Percentiles rank a stretch among this genome's conserved stretches.
phyloP scores from a whole-genome alignment of 106 monocot genomes.

The Allium cepa region DNA sequence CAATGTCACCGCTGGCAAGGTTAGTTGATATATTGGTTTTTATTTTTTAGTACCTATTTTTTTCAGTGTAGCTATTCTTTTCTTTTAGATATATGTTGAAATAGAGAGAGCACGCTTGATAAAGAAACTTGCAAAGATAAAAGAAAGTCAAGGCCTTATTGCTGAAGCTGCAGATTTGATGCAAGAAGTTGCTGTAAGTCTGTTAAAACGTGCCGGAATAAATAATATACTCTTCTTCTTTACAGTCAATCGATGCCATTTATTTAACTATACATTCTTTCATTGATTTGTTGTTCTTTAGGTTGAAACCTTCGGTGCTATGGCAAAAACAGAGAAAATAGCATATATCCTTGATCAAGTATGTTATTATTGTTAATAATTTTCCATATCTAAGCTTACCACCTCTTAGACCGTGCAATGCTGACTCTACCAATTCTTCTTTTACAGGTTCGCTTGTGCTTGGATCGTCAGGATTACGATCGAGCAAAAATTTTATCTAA shows the following conservation, averaged over 20 bases:
- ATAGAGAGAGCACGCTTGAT: slow-evolving; percentile 92
- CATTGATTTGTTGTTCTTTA: slow-evolving; percentile 14
- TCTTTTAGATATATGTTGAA: slow-evolving; percentile 88
- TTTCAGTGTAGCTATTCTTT: not conserved
- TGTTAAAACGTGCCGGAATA: no score
- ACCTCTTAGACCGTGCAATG: no score
- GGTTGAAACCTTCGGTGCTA: slow-evolving; percentile 99
- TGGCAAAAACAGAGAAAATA: slow-evolving; percentile 99
- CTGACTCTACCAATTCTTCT: no score
- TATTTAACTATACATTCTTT: not conserved
- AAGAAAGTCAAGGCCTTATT: slow-evolving; percentile 93
- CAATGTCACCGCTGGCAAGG: slow-evolving; percentile 96
- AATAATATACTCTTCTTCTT: not conserved
- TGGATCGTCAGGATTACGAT: slow-evolving; percentile 93
- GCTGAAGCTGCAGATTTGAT: slow-evolving; percentile 98
- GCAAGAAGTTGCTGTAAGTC: slow-evolving; percentile 98
- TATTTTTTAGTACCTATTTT: not conserved
- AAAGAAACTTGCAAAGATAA: slow-evolving; percentile 96
- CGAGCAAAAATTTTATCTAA: slow-evolving; percentile 91
- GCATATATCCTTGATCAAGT: slow-evolving; percentile 99
- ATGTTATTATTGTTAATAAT: not conserved
- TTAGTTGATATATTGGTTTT: slow-evolving; percentile 2
- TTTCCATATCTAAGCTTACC: not conserved
- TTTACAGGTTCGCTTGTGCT: slow-evolving; percentile 78
- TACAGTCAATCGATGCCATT: no score